Evolutionary conservation across 306 rosid genomes (phyloP).

Genomic region (Cotoneaster glaucophyllus): DNA sequence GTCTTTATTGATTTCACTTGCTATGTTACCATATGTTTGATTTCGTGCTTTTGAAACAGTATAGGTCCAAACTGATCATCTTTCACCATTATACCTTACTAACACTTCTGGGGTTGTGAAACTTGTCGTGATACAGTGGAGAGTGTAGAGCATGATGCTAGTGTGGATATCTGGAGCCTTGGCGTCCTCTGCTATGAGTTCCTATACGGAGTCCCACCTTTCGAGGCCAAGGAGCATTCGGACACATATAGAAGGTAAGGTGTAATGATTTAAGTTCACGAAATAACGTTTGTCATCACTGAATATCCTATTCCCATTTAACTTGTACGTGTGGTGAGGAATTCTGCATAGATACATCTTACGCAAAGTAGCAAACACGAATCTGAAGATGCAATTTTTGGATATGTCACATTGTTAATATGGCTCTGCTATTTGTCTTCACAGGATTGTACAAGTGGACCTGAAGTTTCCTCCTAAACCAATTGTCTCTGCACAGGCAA

Average conservation of each 20-base stretch:
- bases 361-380: not conserved
- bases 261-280: not conserved
- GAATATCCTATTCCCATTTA: not conserved
- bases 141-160: conserved; percentile 96
- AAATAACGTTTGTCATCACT: not conserved
- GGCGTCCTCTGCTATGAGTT: conserved; percentile 96
- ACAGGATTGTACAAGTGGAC: conserved; percentile 95
- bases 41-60: not conserved
- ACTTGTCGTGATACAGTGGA: conserved; percentile 57
- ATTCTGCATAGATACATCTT: not conserved
- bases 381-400: not conserved
- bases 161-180: conserved; percentile 98
- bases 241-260: conserved; percentile 92
- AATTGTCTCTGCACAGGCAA: conserved; percentile 80
- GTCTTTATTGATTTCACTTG: not conserved
- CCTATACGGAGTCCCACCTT: conserved; percentile 94
- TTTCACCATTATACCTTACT: not conserved
- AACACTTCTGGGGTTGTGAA: not conserved
- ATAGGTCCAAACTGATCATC: not conserved
- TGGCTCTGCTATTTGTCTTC: not conserved
- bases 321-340: not conserved
- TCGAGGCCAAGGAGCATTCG: conserved; percentile 96
- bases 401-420: not conserved
- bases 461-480: conserved; percentile 93
- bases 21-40: no score